Base-by-base conservation (phyloP, 2,329 filamentous ascomycete species). In the Cadophora luteo-olivacea region DNA sequence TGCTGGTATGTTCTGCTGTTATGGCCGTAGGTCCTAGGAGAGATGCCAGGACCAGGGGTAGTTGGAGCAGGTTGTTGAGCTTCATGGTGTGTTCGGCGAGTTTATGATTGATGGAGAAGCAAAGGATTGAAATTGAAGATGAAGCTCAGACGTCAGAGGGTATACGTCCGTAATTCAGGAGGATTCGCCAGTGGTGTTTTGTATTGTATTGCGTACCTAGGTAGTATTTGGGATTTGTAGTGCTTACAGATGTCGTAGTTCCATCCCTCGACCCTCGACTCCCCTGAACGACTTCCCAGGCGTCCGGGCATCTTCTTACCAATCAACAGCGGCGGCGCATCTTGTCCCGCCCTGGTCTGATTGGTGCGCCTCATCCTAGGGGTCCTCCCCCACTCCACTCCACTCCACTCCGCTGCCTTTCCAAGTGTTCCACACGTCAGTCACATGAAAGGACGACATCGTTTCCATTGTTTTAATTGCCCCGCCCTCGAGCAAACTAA, bases 1-100 rank as follows among this genome's bases (percentile, higher is more conserved):
- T 99, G 79, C 93, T 97, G 19, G 96, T 99, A 82, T 99, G 96
- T 76, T 95, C 91, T 73, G 89, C 87, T 33, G 79, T 79, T 29
- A 76, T 75, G 49, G 72, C 62, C 9, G 69, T 36, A 9, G 84
- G 79, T 66, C 81, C 78, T 58, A 89, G 78, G 67, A 87, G 75
- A 68, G 83, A 75, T 51, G 83, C 80, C 57, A 87, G 79, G 73
- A 83, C 81, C 49, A 84, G 81, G 60, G 86, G 78, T 19, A 78
- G 60, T 51, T 74, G 72, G 24, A 77, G 69, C 64, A 84, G 73
- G 66, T 72, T 78, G 22, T 80, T 80, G 52, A 86, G 77, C 80
- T 85, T 87, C 87, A 89, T 89, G 12, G 29, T 41, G 62, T 12
- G 62, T 69, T 67, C 2, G 45, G 41, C 29, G 60, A 11, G 51